Conservation (phyloP, 2,329 filamentous ascomycete species). For the Fusarium continuum region DNA sequence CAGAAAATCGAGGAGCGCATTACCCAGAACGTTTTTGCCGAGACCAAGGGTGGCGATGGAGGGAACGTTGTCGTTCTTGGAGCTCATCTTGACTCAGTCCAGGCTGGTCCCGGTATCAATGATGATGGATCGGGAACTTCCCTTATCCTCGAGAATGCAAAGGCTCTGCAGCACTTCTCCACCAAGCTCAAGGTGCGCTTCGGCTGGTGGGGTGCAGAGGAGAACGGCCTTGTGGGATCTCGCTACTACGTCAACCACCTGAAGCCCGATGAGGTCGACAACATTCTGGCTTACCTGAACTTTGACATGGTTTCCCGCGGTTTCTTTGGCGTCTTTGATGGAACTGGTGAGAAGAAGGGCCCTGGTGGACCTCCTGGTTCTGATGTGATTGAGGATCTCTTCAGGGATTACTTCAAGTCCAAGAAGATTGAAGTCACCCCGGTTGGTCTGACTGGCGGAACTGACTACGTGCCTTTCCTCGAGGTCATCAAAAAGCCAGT, state of each 20-base stretch:
- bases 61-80: slow-evolving; percentile 55
- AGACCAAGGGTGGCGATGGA: slow-evolving; percentile 55
- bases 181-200: slow-evolving; percentile 53
- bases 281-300: slow-evolving; percentile 52
- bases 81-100: slow-evolving; percentile 56
- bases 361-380: slow-evolving; percentile 49
- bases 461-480: slow-evolving; percentile 69
- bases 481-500: slow-evolving; percentile 61
- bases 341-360: slow-evolving; percentile 49
- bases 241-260: slow-evolving; percentile 52
- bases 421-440: slow-evolving; percentile 47
- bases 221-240: slow-evolving; percentile 52
- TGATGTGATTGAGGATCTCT: slow-evolving; percentile 47
- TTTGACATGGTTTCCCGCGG: slow-evolving; percentile 54
- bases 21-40: slow-evolving; percentile 57
- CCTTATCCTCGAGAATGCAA: slow-evolving; percentile 53
- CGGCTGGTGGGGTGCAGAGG: slow-evolving; percentile 58
- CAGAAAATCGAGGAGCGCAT: slow-evolving; percentile 50
- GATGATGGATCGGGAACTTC: slow-evolving; percentile 57
- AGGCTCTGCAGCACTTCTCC: slow-evolving; percentile 49
- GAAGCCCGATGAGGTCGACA: slow-evolving; percentile 44
- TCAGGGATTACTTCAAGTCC: slow-evolving; percentile 45
- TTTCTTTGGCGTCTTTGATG: slow-evolving; percentile 50
- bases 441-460: slow-evolving; percentile 55
- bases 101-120: slow-evolving; percentile 57